Base-by-base conservation (phyloP, 441 rosid genomes). In the Gossypium laxum region DNA sequence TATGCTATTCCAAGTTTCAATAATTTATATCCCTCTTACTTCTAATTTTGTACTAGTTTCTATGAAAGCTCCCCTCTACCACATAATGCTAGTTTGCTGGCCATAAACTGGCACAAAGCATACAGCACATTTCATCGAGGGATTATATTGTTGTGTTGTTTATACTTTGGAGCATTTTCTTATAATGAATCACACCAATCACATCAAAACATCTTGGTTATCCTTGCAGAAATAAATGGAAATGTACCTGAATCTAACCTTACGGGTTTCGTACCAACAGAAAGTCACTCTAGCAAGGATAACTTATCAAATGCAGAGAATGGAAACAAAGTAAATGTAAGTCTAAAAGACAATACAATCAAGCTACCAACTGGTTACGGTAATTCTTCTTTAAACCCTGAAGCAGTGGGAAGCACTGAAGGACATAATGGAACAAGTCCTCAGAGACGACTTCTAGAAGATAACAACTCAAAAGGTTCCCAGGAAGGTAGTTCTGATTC, bases 361-460 rank as follows among this genome's bases (percentile, higher is more conserved):
- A 86, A 81, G 76, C 74, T 83, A 71, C 82, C 86, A 41, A 70
- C 78, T 18, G 73, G 72, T 68, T 32, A 41, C 43, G 78, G 64
- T 72, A 84, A 84, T 79, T 78, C 89, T 72, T 79, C 89, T 4
- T 69, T 60, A 47, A 77, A 34, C 28, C 11, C 14, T 34, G 67
- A 18, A 17, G 22, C 50, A 8, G 28, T 62, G 14, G 67, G 45
- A 32, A 61, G 64, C 74, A 67, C 74, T 60, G 85, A 68, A 76
- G 67, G 77, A 63, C 83, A 78, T 72, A 85, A 67, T 11, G 83
- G 80, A 74, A 75, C 86, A 76, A 85, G 74, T 63, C 72, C 82
- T 78, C 84, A 84, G 75, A 88, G 99, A 76, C 85, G 86, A 51
- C 96, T 95, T 82, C 79, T 95, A 71, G 90, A 88, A 81, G 90